Evolutionary conservation across 1,284 basidiomycete species (phyloP), one percentile per base, ranked within the genome.

Genomic region (Exobasidium rhododendri): DNA sequence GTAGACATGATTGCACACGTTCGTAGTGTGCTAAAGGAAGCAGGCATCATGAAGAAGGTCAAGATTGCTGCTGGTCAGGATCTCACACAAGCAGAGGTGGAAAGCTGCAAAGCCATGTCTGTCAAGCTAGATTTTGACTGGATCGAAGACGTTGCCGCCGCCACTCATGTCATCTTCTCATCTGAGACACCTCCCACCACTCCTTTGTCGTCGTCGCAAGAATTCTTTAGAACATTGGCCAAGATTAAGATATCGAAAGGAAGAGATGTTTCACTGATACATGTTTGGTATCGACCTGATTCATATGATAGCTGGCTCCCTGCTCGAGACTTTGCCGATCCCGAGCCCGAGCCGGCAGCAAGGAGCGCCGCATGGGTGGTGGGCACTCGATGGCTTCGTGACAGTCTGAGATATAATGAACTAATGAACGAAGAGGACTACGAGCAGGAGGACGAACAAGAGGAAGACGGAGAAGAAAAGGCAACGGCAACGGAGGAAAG

Each of bases 251-350:
- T 54, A n/a, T 50, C 63, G 14, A 64, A 65, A 51, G 64, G 65
- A 17, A 68, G 69, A n/a, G 67, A 71, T 22, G 28, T 56, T 13
- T 74, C 77, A 5, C 69, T 79, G 43, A 75, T 79, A 45, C 78
- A 79, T 62, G 78, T 79, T 28, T 79, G 78, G 78, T 79, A 79
- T 65, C 67, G 78, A 7, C 78, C 78, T 28, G 77, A 79, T 61
- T 79, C 78, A n/a, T 78, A 78, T 66, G 78, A 79, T 59, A 77
- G 76, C n/a, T 79, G 78, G 78, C 67, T 79, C 4, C 76, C 78
- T 1, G 74, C 75, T 29, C 63, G 68, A 44, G 75, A 75, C 61
- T 79, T 79, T 67, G 69, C 75, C 30, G 69, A 72, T 11, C 77
- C 77, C 1, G 77, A 79, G 56, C 73, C 76, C 2, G 78, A 72